Base-by-base conservation (phyloP, 148 eudicot species). In the Vaccinium macrocarpon region DNA sequence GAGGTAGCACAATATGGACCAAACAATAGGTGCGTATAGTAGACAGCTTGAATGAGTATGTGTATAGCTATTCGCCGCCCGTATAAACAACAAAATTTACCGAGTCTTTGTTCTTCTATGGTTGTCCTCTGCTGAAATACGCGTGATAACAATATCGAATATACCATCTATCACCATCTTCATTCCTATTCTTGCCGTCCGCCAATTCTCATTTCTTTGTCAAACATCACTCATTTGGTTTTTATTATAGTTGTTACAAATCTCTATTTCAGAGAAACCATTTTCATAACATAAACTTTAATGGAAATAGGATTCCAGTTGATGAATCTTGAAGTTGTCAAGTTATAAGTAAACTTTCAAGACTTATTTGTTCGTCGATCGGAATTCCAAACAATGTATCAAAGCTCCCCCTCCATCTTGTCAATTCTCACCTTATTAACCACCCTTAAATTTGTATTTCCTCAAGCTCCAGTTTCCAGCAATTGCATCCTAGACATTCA, bases 401-500 rank as follows among this genome's bases (percentile, higher is more conserved):
- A 10, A 56, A 71, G 35, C 42, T 32, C 55, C n/a, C n/a, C 13
- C 55, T 79, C n/a, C 42, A 8, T 73, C 15, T 13, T 83, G 11
- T 75, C 55, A 9, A 11, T 81, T 12, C 35, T 87, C 48, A 42
- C 83, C 50, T 38, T 84, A 66, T 81, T 84, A 49, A 56, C 84
- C 16, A 38, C 38, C n/a, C 79, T 55, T 23, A 27, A 80, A 21
- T 79, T 79, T 25, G 85, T 76, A 7, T 62, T 79, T 14, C 75
- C 83, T 11, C 81, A 72, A 59, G 19, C 35, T 70, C 23, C 52
- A 59, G 6, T 0, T n/a, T n/a, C 68, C 12, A 53, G 84, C 5
- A 25, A 84, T 25, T 91, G 93, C 38, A 77, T 84, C 46, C 82
- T 86, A 38, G 88, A 86, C 38, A 82, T 86, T 51, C 64, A 50